phyloP scores from a whole-genome alignment of 2,329 filamentous ascomycete species.

The Cladosporium sp. region DNA sequence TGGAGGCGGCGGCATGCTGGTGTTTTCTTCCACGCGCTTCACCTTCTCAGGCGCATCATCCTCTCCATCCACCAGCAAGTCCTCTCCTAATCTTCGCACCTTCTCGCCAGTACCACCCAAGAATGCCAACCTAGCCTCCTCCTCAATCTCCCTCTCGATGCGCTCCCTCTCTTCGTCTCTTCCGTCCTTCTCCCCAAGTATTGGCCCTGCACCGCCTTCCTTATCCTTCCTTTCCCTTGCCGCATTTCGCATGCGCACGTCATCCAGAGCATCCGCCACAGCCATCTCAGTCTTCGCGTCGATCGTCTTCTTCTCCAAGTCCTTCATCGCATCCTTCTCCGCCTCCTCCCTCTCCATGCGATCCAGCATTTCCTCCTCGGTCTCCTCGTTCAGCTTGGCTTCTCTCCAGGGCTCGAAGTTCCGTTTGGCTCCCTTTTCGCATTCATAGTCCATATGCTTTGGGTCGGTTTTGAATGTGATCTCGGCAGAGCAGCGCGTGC shows the following conservation, averaged over 20 bases:
- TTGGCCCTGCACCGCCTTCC: slow-evolving; percentile 54
- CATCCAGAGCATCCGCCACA: slow-evolving; percentile 90
- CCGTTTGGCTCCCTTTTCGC: slow-evolving; percentile 77
- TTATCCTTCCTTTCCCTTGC: slow-evolving; percentile 72
- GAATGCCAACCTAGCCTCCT: slow-evolving; percentile 76
- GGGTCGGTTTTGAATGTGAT: slow-evolving; percentile 95
- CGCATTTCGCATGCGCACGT: slow-evolving; percentile 89
- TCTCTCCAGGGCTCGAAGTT: slow-evolving; percentile 92
- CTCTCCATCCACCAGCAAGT: slow-evolving; percentile 21
- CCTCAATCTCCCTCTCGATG: slow-evolving; percentile 77
- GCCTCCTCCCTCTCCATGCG: slow-evolving; percentile 74
- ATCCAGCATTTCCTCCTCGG: slow-evolving; percentile 81
- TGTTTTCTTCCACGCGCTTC: slow-evolving; percentile 26
- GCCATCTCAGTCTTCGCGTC: slow-evolving; percentile 96
- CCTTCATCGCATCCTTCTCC: slow-evolving; percentile 89
- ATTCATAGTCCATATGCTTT: slow-evolving; percentile 86
- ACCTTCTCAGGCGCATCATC: slow-evolving; percentile 21
- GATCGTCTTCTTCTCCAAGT: slow-evolving; percentile 86
- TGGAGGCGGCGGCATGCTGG: slow-evolving; percentile 43
- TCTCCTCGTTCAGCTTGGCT: slow-evolving; percentile 65
- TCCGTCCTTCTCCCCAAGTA: slow-evolving; percentile 53
- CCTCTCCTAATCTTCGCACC: slow-evolving; percentile 51
- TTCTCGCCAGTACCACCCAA: slow-evolving; percentile 55
- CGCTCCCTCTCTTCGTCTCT: slow-evolving; percentile 54
- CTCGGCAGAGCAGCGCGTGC: slow-evolving; percentile 78